Evolutionary conservation across 192 early-diverging fungal species (phyloP).

Genomic region (Radiomyces spectabilis): DNA sequence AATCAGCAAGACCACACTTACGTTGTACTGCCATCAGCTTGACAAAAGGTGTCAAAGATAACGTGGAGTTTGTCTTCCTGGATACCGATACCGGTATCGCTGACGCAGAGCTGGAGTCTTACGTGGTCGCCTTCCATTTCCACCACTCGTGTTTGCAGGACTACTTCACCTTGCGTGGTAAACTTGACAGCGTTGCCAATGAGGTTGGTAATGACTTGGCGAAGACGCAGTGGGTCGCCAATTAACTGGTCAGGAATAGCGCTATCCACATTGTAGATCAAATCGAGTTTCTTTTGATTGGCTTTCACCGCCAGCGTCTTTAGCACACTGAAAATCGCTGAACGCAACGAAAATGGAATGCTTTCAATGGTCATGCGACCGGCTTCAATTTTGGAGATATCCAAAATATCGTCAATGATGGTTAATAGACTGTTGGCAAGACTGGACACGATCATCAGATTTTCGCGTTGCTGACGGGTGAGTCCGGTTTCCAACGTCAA

Average conservation of each 20-base stretch:
- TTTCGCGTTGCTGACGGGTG: slow-evolving; percentile 74
- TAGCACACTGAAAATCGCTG: slow-evolving; percentile 56
- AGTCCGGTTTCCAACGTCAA: slow-evolving; percentile 72
- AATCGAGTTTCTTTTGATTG: slow-evolving; percentile 63
- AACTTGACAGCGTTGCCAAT: slow-evolving; percentile 86
- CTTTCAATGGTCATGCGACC: slow-evolving; percentile 74
- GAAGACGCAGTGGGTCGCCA: slow-evolving; percentile 65
- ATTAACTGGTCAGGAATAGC: slow-evolving; percentile 63
- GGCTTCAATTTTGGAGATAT: slow-evolving; percentile 81
- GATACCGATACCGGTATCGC: slow-evolving; percentile 84
- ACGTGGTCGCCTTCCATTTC: slow-evolving; percentile 31
- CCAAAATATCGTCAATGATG: slow-evolving; percentile 80
- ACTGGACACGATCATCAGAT: slow-evolving; percentile 69
- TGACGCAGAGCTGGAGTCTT: slow-evolving; percentile 60
- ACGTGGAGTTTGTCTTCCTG: slow-evolving; percentile 65
- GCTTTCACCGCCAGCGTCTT: slow-evolving; percentile 68
- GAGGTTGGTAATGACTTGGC: slow-evolving; percentile 78
- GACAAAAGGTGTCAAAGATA: slow-evolving; percentile 77
- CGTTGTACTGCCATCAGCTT: slow-evolving; percentile 77
- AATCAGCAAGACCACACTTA: slow-evolving; percentile 2
- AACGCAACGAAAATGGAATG: slow-evolving; percentile 58
- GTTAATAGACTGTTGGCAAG: slow-evolving; percentile 64
- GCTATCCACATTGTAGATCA: slow-evolving; percentile 62
- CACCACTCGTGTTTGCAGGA: slow-evolving; percentile 42
- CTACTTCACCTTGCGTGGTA: slow-evolving; percentile 65